phyloP scores from a whole-genome alignment of 352 stramenopile genomes.

The Blastocystis hominis region DNA sequence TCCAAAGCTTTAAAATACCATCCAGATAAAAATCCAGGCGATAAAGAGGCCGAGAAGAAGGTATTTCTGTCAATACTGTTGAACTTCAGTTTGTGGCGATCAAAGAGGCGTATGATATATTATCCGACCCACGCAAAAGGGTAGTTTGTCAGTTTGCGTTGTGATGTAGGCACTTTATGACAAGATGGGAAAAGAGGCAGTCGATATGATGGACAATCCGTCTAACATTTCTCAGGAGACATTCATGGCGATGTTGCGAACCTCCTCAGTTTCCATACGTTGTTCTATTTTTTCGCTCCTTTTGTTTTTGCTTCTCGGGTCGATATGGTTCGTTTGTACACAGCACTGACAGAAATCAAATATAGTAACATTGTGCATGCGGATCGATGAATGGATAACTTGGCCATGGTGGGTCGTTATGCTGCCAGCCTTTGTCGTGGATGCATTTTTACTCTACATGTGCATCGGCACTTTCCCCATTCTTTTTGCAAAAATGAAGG shows the following conservation, averaged over 20 bases:
- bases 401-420: conserved; percentile 19
- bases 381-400: not conserved
- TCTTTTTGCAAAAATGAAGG: not conserved
- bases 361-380: not conserved
- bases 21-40: conserved; percentile 54
- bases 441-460: not conserved
- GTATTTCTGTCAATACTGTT: not conserved
- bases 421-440: not conserved
- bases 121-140: conserved; percentile 49
- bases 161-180: conserved; percentile 14
- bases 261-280: not conserved
- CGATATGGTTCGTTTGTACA: conserved; percentile 33
- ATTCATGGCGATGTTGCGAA: conserved; percentile 21
- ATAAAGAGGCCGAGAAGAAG: conserved; percentile 35
- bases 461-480: not conserved
- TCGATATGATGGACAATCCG: conserved; percentile 25
- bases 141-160: not conserved
- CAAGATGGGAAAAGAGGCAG: conserved; percentile 10
- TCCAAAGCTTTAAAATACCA: conserved; percentile 51
- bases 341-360: not conserved
- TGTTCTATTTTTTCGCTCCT: conserved; percentile 1
- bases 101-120: conserved; percentile 55
- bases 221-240: not conserved
- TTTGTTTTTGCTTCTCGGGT: not conserved
- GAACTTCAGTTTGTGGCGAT: not conserved